phyloP scores from a whole-genome alignment of 352 stramenopile genomes.

The Pythium rhizo-oryzae region DNA sequence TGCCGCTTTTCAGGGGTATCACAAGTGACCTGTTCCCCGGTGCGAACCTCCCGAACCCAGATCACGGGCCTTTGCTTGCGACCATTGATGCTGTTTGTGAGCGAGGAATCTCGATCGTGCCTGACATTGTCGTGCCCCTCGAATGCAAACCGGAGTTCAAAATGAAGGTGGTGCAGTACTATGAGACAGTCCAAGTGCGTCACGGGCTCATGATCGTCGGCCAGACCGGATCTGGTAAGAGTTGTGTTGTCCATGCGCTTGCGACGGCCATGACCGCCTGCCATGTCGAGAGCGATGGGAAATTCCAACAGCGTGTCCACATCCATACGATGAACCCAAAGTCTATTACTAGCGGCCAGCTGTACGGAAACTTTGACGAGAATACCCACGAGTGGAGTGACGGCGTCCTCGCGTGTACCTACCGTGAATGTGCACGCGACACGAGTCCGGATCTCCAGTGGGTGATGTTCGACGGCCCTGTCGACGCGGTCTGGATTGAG shows the following conservation, averaged over 20 bases:
- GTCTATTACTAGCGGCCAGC: constrained; percentile 94
- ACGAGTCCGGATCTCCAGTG: constrained; percentile 92
- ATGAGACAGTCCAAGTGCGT: constrained; percentile 97
- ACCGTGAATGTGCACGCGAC: constrained; percentile 90
- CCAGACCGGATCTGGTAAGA: constrained; percentile 95
- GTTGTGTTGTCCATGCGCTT: constrained; percentile 88
- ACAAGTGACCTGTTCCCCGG: constrained; percentile 95
- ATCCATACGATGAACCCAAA: constrained; percentile 95
- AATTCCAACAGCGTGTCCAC: constrained; percentile 65
- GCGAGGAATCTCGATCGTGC: constrained; percentile 60
- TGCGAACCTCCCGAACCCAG: constrained; percentile 84
- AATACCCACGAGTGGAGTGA: constrained; percentile 97
- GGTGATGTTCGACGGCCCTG: constrained; percentile 95
- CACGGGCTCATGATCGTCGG: constrained; percentile 97
- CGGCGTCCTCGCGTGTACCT: constrained; percentile 94
- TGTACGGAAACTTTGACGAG: constrained; percentile 96
- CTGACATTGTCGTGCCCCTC: constrained; percentile 58
- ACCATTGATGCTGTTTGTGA: constrained; percentile 85
- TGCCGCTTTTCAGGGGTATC: constrained; percentile 96
- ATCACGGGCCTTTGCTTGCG: constrained; percentile 81
- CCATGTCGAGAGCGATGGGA: constrained; percentile 53
- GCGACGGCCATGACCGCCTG: constrained; percentile 79
- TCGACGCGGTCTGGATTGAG: constrained; percentile 97
- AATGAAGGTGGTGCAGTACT: constrained; percentile 97
- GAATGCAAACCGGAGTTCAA: constrained; percentile 86